Percentiles rank a stretch among this genome's conserved stretches.
These are phyloP conservation scores for Geranium brycei DNA, from an alignment of 345 rosid genomes.

Conservation along the genomic window DNA sequence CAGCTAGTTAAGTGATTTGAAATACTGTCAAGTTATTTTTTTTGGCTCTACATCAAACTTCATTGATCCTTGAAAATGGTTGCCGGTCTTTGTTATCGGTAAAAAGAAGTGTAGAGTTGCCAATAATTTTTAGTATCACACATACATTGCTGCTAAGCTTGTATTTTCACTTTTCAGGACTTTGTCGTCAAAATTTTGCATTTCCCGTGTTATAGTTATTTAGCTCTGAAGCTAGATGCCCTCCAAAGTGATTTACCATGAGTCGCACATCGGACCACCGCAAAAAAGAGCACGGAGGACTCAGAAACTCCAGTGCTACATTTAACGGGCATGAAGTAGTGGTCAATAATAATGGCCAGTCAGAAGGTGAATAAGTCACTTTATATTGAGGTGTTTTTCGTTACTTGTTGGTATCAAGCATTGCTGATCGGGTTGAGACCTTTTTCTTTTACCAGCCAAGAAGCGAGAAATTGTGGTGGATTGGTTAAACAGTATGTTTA, in stretches of 20 bases:
- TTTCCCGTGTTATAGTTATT: not conserved
- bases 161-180: not conserved
- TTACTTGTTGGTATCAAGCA: not conserved
- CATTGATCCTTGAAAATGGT: too few species aligned
- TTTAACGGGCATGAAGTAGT: too few species aligned
- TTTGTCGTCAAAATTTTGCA: too few species aligned
- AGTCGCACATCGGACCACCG: conserved; percentile 12
- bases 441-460: conserved; percentile 19
- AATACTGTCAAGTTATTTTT: not conserved
- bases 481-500: conserved; percentile 36
- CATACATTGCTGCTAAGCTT: too few species aligned
- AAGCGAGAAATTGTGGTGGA: conserved; percentile 26
- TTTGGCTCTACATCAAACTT: not conserved
- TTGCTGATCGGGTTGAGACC: not conserved
- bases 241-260: conserved; percentile 9
- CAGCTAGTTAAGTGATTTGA: not conserved
- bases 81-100: not conserved
- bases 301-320: conserved; percentile 1
- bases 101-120: too few species aligned
- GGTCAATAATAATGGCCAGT: conserved; percentile 8
- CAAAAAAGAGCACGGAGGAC: conserved; percentile 10
- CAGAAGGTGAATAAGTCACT: conserved; percentile 18
- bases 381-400: not conserved
- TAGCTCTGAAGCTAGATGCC: conserved; percentile 11
- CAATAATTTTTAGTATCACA: too few species aligned